These are phyloP conservation scores for Clitocybe nebularis DNA, from an alignment of 1,284 basidiomycete genomes.

Conservation along the genomic window DNA sequence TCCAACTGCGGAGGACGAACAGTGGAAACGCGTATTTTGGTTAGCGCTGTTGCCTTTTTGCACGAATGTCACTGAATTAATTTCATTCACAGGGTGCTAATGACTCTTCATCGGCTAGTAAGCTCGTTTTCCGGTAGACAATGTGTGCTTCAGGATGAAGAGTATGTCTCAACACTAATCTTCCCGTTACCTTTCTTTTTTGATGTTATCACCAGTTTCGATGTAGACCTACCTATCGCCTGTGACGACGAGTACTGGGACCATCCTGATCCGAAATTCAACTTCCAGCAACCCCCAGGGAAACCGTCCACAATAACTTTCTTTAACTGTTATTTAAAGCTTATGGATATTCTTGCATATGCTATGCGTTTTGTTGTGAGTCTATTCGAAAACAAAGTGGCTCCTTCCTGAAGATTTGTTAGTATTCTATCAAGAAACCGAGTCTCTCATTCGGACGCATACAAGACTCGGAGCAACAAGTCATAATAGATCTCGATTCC, in stretches of 20 bases:
- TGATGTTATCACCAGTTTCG: slow-evolving; percentile 39
- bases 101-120: slow-evolving; percentile 45
- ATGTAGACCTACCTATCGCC: slow-evolving; percentile 62
- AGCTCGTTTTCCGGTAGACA: slow-evolving; percentile 64
- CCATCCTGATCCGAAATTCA: slow-evolving; percentile 33
- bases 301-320: slow-evolving; percentile 49
- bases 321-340: slow-evolving; percentile 55
- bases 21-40: slow-evolving; percentile 74
- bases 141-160: slow-evolving; percentile 62
- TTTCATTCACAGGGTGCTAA: slow-evolving; percentile 34
- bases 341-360: slow-evolving; percentile 61
- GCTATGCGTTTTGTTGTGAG: slow-evolving; percentile 60
- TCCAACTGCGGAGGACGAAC: slow-evolving; percentile 48
- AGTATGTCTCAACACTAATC: slow-evolving; percentile 35
- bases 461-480: slow-evolving; percentile 46
- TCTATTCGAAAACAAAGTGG: slow-evolving; percentile 4
- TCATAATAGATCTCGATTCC: slow-evolving; percentile 62
- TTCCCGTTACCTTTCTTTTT: neutral
- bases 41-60: slow-evolving; percentile 14
- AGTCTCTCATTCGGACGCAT: slow-evolving; percentile 20
- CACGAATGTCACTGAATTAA: neutral
- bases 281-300: slow-evolving; percentile 49
- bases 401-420: neutral
- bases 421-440: slow-evolving; percentile 38
- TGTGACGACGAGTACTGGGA: slow-evolving; percentile 76